Evolutionary conservation across 1,284 basidiomycete species (phyloP).

Genomic region (Peniophora sp.): DNA sequence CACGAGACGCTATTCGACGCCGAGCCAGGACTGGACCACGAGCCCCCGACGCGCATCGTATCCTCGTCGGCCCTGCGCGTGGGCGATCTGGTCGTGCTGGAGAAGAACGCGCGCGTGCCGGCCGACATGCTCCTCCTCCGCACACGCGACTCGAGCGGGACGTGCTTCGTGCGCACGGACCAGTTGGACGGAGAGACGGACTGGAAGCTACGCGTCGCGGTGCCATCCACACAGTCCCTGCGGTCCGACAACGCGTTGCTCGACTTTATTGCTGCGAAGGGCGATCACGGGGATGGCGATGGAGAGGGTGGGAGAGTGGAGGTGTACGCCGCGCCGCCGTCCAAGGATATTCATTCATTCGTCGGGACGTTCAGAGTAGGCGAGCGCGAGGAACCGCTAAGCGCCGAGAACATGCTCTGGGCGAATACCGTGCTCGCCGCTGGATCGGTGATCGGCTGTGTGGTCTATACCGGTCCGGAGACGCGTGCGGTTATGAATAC

Average conservation of each 20-base stretch:
- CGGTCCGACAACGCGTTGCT: slow-evolving; percentile 60
- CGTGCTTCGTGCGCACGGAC: slow-evolving; percentile 96
- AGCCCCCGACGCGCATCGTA: slow-evolving; percentile 63
- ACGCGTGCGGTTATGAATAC: slow-evolving; percentile 99
- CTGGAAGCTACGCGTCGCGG: slow-evolving; percentile 94
- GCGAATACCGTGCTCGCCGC: slow-evolving; percentile 96
- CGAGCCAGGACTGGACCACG: slow-evolving; percentile 17
- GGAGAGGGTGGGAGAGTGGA: slow-evolving; percentile 44
- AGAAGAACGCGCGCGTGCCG: slow-evolving; percentile 97
- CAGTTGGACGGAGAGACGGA: slow-evolving; percentile 99
- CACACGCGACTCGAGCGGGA: slow-evolving; percentile 82
- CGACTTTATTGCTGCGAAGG: slow-evolving; percentile 69
- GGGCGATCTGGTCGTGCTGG: slow-evolving; percentile 85
- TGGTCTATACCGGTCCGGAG: slow-evolving; percentile 92
- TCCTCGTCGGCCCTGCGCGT: slow-evolving; percentile 88
- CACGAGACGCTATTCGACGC: slow-evolving; percentile 4
- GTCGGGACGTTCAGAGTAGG: slow-evolving; percentile 87
- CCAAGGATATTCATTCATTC: slow-evolving; percentile 94
- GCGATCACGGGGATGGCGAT: too few relatives aligned
- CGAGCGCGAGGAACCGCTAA: slow-evolving; percentile 58
- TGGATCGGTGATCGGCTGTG: slow-evolving; percentile 86
- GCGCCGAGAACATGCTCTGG: slow-evolving; percentile 95
- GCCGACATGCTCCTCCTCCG: slow-evolving; percentile 89
- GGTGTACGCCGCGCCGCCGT: slow-evolving; percentile 22
- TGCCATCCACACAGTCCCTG: slow-evolving; percentile 77